Conservation (phyloP, 768 basidiomycete genomes). For the Boletus subparvulus region DNA sequence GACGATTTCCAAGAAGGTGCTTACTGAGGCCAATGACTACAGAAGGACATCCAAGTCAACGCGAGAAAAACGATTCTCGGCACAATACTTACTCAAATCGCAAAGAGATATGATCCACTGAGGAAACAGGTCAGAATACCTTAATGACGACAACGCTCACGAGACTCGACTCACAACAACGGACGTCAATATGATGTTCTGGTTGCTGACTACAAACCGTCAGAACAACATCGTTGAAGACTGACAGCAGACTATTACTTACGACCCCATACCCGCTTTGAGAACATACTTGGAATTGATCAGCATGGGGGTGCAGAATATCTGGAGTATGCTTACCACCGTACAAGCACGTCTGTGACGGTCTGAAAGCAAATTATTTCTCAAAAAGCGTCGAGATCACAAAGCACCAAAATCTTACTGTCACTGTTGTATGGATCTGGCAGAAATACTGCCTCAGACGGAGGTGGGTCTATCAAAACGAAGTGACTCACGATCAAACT, state of each 20-base stretch:
- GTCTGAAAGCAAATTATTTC: conserved; percentile 33
- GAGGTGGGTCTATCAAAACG: background rate
- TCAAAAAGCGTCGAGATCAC: background rate
- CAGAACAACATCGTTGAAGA: background rate
- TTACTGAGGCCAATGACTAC: conserved; percentile 15
- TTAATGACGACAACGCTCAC: background rate
- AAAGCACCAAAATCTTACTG: conserved; percentile 37
- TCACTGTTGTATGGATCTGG: conserved; percentile 55
- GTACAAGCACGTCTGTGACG: conserved; percentile 50
- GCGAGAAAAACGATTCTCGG: background rate
- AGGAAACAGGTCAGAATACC: conserved; percentile 11
- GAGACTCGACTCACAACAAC: conserved; percentile 44
- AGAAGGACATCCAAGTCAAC: background rate
- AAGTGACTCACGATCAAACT: conserved; percentile 46
- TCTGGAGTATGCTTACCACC: conserved; percentile 27
- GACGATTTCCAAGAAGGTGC: background rate
- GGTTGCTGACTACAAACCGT: conserved; percentile 43
- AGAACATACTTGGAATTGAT: conserved; percentile 41
- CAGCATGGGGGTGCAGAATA: background rate
- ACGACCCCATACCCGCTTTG: conserved; percentile 51
- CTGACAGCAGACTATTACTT: conserved; percentile 20
- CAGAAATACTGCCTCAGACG: background rate
- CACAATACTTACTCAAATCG: conserved; percentile 44
- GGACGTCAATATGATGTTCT: conserved; percentile 41
- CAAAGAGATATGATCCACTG: conserved; percentile 40